phyloP scores from a whole-genome alignment of 192 early-diverging fungal genomes.

The Entomortierella chlamydospora region DNA sequence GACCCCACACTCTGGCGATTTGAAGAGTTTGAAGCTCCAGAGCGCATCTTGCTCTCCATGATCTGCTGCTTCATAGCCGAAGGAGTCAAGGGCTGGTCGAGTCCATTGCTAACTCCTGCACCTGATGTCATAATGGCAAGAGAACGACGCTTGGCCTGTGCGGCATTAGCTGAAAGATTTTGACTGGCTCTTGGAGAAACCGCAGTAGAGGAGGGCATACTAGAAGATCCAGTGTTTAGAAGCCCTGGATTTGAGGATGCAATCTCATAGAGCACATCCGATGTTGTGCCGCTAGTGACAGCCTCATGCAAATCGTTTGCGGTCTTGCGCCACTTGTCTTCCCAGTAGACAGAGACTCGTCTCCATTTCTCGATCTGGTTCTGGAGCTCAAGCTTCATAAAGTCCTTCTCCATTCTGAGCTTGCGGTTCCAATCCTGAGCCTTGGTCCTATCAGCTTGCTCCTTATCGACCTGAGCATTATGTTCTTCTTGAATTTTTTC shows the following conservation, averaged over 20 bases:
- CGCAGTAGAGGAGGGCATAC: neutral
- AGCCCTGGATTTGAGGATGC: constrained; percentile 8
- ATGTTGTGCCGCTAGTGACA: constrained; percentile 18
- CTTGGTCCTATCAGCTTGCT: constrained; percentile 32
- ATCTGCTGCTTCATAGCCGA: constrained; percentile 50
- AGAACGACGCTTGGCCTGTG: constrained; percentile 23
- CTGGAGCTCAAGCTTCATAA: constrained; percentile 51
- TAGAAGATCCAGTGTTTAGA: neutral
- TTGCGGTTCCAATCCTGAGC: constrained; percentile 49
- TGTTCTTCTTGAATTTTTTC: constrained; percentile 51
- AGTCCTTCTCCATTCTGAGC: constrained; percentile 48
- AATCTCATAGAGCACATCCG: constrained; percentile 39
- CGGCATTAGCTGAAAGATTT: constrained; percentile 1
- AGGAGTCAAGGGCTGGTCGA: constrained; percentile 27
- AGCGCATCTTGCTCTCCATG: constrained; percentile 39
- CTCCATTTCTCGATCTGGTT: constrained; percentile 53
- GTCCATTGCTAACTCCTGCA: neutral
- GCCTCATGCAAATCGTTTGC: constrained; percentile 42
- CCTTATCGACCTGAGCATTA: constrained; percentile 26
- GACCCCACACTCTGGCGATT: neutral
- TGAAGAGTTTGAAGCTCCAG: too few relatives aligned
- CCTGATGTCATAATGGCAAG: constrained; percentile 26
- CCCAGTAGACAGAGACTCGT: constrained; percentile 44
- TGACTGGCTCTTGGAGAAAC: constrained; percentile 24
- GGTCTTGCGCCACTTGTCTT: constrained; percentile 52